Evolutionary conservation across 2,329 filamentous ascomycete genomes (phyloP).

Genomic region (Dactylellina cionopaga): DNA sequence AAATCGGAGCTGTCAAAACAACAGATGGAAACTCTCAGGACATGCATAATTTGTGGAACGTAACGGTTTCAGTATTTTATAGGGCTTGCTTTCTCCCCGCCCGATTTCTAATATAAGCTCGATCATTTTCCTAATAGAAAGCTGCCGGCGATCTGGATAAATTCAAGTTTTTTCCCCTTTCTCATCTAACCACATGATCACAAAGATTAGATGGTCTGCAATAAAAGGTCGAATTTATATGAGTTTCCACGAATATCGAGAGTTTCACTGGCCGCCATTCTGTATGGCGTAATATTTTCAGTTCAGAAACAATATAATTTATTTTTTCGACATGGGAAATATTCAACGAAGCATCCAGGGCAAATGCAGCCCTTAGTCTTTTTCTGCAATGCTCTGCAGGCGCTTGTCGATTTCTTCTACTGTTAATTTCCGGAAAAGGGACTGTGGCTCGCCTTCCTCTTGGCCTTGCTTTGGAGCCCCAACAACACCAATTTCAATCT

Average conservation of each 20-base stretch:
- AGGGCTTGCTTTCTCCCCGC: slow-evolving; percentile 7
- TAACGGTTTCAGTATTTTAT: slow-evolving; percentile 45
- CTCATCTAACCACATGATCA: slow-evolving; percentile 51
- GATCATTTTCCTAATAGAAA: slow-evolving; percentile 27
- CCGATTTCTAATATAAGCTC: slow-evolving; percentile 45
- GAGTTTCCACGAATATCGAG: slow-evolving; percentile 19
- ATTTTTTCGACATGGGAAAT: slow-evolving; percentile 15
- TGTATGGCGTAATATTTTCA: slow-evolving; percentile 12
- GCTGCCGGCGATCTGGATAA: slow-evolving; percentile 39
- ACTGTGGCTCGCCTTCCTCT: slow-evolving; percentile 79
- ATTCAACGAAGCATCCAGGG: not conserved
- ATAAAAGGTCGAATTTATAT: slow-evolving; percentile 16
- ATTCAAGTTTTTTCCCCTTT: slow-evolving; percentile 35
- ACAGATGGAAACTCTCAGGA: slow-evolving; percentile 25
- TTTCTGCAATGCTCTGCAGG: slow-evolving; percentile 97
- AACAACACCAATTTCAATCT: slow-evolving; percentile 97
- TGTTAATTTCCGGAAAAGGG: slow-evolving; percentile 85
- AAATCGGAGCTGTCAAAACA: slow-evolving; percentile 39
- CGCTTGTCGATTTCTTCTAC: slow-evolving; percentile 99
- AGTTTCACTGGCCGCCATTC: slow-evolving; percentile 25
- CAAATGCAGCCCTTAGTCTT: slow-evolving; percentile 74
- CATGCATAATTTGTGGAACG: slow-evolving; percentile 51
- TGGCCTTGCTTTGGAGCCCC: slow-evolving; percentile 75
- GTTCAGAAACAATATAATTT: slow-evolving; percentile 24
- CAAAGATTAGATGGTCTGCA: slow-evolving; percentile 30